These are phyloP conservation scores for Prunus yedoensis DNA, from an alignment of 331 rosid species.

Conservation along the genomic window DNA sequence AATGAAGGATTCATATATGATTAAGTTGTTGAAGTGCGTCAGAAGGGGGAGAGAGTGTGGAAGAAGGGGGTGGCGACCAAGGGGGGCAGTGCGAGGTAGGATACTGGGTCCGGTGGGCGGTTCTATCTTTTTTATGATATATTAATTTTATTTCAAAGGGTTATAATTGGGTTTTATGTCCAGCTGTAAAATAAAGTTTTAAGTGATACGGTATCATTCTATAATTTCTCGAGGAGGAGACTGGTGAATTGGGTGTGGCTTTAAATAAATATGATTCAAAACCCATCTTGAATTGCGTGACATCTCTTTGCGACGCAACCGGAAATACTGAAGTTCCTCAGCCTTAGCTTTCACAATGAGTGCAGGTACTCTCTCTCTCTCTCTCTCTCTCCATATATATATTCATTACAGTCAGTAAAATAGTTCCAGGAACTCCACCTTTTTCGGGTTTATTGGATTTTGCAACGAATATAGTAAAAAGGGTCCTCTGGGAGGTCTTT, in stretches of 20 bases:
- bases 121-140: too few relatives aligned
- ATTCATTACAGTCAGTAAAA: neutral
- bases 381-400: neutral
- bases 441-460: neutral
- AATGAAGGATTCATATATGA: too few relatives aligned
- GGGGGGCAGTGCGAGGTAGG: too few relatives aligned
- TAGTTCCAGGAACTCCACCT: neutral
- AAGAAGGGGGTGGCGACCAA: too few relatives aligned
- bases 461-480: neutral
- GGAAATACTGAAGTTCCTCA: neutral
- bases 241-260: neutral
- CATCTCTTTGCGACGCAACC: neutral
- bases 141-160: too few relatives aligned
- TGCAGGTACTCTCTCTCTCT: constrained; percentile 30
- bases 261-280: neutral
- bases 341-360: constrained; percentile 33
- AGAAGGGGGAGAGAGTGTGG: too few relatives aligned
- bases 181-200: too few relatives aligned
- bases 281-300: neutral
- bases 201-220: too few relatives aligned
- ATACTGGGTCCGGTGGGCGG: too few relatives aligned
- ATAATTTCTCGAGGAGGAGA: too few relatives aligned
- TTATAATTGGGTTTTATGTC: too few relatives aligned
- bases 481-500: neutral
- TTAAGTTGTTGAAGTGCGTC: too few relatives aligned